phyloP scores from a whole-genome alignment of 176 grass and related monocot genomes.

The Oryza longistaminata region DNA sequence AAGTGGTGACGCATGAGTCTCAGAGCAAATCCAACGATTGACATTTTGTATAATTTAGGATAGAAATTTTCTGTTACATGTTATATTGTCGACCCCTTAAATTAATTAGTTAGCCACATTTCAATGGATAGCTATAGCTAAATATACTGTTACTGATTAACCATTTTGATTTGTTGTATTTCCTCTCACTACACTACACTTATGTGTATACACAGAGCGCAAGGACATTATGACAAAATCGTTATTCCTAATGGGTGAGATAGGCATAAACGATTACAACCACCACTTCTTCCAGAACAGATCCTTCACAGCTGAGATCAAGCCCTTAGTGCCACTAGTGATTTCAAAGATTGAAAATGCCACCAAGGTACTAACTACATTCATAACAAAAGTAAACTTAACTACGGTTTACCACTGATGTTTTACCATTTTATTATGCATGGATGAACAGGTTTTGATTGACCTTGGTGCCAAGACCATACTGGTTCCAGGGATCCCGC shows the following conservation, averaged over 20 bases:
- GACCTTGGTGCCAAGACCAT: slow-evolving; percentile 52
- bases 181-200: not conserved
- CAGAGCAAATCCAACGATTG: too few species aligned
- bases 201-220: not conserved
- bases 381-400: too few species aligned
- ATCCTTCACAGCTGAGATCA: slow-evolving; percentile 30
- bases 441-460: slow-evolving; percentile 30
- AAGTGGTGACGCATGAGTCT: too few species aligned
- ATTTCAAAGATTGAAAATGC: slow-evolving; percentile 36
- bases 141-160: not conserved
- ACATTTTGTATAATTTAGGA: too few species aligned
- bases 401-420: too few species aligned
- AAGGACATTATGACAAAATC: slow-evolving; percentile 20
- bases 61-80: too few species aligned
- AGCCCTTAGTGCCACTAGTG: slow-evolving; percentile 43
- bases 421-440: not conserved
- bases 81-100: too few species aligned
- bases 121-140: too few species aligned
- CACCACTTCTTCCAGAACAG: slow-evolving; percentile 45
- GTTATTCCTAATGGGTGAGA: slow-evolving; percentile 43
- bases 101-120: too few species aligned
- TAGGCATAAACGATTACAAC: slow-evolving; percentile 65
- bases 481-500: slow-evolving; percentile 45
- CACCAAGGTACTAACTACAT: slow-evolving; percentile 18
- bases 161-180: not conserved